Evolutionary conservation across 2,329 filamentous ascomycete genomes (phyloP).

Genomic region (Dothideomycetidae sp.): DNA sequence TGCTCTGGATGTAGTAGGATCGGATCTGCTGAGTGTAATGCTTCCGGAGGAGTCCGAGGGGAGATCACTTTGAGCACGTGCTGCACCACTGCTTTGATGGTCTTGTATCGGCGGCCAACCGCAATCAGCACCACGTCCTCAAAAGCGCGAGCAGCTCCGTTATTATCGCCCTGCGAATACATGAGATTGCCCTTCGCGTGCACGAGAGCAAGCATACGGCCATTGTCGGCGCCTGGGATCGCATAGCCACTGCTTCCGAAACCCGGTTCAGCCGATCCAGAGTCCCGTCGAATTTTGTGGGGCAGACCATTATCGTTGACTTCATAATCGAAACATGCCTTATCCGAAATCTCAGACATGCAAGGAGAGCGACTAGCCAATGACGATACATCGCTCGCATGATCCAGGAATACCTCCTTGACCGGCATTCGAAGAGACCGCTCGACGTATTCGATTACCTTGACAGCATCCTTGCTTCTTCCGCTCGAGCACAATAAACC

Average conservation of each 20-base stretch:
- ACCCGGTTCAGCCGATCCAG: conserved; percentile 34
- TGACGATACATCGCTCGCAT: conserved; percentile 43
- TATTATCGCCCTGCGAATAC: conserved; percentile 74
- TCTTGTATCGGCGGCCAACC: conserved; percentile 52
- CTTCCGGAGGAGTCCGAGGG: conserved; percentile 20
- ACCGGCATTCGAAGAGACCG: conserved; percentile 43
- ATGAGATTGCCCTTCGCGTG: conserved; percentile 99
- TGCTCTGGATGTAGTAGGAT: conserved; percentile 70
- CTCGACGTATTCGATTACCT: conserved; percentile 77
- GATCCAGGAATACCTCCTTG: conserved; percentile 31
- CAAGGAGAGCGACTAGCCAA: conserved; percentile 40
- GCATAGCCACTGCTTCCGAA: conserved; percentile 74
- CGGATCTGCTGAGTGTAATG: conserved; percentile 38
- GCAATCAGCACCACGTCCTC: conserved; percentile 90
- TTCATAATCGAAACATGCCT: conserved; percentile 43
- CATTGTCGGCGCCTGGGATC: conserved; percentile 76
- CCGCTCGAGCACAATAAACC: conserved; percentile 72
- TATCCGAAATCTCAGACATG: conserved; percentile 42
- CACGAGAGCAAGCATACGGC: conserved; percentile 79
- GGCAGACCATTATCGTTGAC: conserved; percentile 23
- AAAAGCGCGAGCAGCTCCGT: conserved; percentile 70
- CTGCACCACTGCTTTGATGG: conserved; percentile 65
- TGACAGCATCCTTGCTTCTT: conserved; percentile 68
- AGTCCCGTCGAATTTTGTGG: conserved; percentile 12
- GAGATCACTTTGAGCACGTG: conserved; percentile 58